These are phyloP conservation scores for Scleroderma citrinum DNA, from an alignment of 768 basidiomycete species.

Conservation along the genomic window DNA sequence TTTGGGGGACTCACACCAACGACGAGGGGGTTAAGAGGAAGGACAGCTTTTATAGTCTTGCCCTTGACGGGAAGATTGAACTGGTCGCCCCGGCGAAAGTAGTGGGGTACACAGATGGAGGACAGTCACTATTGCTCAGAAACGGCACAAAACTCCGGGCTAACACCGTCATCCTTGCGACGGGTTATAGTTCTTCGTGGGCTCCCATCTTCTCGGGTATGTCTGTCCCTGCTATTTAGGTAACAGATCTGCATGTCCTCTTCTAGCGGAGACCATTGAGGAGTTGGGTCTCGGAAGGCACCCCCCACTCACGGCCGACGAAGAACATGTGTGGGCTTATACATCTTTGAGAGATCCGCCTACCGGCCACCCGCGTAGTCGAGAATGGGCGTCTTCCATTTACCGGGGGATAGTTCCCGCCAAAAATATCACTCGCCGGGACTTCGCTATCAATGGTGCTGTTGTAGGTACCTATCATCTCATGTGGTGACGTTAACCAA, in stretches of 20 bases:
- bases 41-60: conserved; percentile 47
- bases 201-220: conserved; percentile 32
- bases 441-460: conserved; percentile 63
- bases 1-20: conserved; percentile 39
- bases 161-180: conserved; percentile 47
- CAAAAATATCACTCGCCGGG: conserved; percentile 46
- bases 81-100: conserved; percentile 31
- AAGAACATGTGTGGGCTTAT: conserved; percentile 28
- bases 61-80: conserved; percentile 42
- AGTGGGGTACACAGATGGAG: conserved; percentile 17
- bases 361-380: conserved; percentile 19
- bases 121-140: conserved; percentile 35
- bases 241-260: neutral
- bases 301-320: conserved; percentile 12
- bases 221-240: too few relatives aligned
- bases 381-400: conserved; percentile 41
- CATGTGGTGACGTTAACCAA: neutral
- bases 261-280: conserved; percentile 42
- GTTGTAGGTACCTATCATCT: conserved; percentile 33
- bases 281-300: conserved; percentile 46
- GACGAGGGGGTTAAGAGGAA: conserved; percentile 48
- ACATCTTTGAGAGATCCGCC: conserved; percentile 38
- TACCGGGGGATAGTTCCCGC: conserved; percentile 61
- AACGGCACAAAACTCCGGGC: conserved; percentile 40
- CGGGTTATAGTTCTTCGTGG: conserved; percentile 62